phyloP scores from a whole-genome alignment of 2,329 filamentous ascomycete species.

The Lithohypha guttulata region DNA sequence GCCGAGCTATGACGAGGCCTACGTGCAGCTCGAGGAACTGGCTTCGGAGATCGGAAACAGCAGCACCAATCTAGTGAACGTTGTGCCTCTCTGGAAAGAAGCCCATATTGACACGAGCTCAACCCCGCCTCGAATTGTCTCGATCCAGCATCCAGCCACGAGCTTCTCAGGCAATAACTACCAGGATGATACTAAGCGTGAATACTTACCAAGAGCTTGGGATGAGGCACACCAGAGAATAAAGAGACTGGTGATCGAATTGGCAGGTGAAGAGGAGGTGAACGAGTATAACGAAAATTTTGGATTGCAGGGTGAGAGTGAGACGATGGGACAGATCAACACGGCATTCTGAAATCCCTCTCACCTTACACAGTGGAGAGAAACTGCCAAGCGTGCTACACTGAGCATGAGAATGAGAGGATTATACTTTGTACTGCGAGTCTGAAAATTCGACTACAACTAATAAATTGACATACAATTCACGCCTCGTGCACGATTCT shows the following conservation, averaged over 20 bases:
- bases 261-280: background rate
- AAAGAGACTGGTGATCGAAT: background rate
- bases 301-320: background rate
- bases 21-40: background rate
- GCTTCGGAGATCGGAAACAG: background rate
- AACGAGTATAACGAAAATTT: background rate
- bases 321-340: background rate
- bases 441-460: too few species aligned
- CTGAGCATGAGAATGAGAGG: too few species aligned
- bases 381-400: too few species aligned
- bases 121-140: background rate
- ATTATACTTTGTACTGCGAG: too few species aligned
- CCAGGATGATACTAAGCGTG: background rate
- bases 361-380: too few species aligned
- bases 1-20: background rate
- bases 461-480: too few species aligned
- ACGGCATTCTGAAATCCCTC: too few species aligned
- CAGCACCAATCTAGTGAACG: background rate
- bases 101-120: background rate
- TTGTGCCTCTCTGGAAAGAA: slow-evolving; percentile 1
- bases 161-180: background rate
- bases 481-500: too few species aligned
- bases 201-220: background rate
- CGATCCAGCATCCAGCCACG: background rate
- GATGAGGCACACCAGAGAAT: background rate